These are phyloP conservation scores for Thamnidium elegans DNA, from an alignment of 192 early-diverging fungal species.

Conservation along the genomic window DNA sequence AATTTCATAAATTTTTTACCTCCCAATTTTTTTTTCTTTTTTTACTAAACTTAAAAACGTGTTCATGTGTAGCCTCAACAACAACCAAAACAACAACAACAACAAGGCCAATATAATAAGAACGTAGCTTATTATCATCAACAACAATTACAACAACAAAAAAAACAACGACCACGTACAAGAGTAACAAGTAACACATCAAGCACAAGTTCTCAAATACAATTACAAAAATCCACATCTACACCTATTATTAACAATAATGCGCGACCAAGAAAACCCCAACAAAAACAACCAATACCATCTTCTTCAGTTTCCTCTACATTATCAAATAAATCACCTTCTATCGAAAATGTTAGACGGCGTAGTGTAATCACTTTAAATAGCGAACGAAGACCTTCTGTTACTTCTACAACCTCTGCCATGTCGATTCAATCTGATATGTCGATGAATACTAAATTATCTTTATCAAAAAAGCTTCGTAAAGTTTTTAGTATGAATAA, in stretches of 20 bases:
- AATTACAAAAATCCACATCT: constrained; percentile 5
- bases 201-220: background rate
- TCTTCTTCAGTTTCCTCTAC: background rate
- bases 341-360: background rate
- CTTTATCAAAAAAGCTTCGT: constrained; percentile 26
- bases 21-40: background rate
- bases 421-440: constrained; percentile 22
- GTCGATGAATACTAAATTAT: constrained; percentile 26
- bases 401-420: constrained; percentile 19
- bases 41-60: constrained; percentile 13
- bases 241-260: background rate
- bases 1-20: background rate
- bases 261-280: constrained; percentile 7
- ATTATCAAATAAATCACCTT: background rate
- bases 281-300: background rate
- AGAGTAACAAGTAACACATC: background rate
- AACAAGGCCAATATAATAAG: background rate
- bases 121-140: background rate
- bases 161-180: constrained; percentile 2
- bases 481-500: constrained; percentile 37
- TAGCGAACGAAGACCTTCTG: constrained; percentile 16
- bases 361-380: background rate
- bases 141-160: background rate
- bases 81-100: background rate
- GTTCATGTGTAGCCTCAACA: constrained; percentile 6